Conservation (phyloP, 805 yeast genomes). For the Candida namnaoensis region DNA sequence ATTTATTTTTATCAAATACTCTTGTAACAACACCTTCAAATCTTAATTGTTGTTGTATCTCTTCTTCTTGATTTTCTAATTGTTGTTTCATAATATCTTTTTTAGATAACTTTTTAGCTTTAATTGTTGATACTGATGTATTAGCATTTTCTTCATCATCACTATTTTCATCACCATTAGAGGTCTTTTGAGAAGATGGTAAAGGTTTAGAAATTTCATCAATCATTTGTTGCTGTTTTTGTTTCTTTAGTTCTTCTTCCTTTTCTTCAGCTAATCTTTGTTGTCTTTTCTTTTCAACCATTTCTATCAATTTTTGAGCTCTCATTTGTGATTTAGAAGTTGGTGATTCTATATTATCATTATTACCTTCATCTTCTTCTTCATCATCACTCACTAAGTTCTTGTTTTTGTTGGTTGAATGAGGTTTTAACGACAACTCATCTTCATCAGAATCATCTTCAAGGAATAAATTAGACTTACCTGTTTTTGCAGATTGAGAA, state of each 20-base stretch:
- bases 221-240: slow-evolving; percentile 2
- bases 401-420: neutral
- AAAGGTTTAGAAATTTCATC: neutral
- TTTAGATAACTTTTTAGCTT: neutral
- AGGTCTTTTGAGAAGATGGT: no score
- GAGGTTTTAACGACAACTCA: neutral
- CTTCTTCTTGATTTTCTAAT: slow-evolving; percentile 4
- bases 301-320: slow-evolving; percentile 7
- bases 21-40: slow-evolving; percentile 8
- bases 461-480: no score
- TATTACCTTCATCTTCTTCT: slow-evolving; percentile 7
- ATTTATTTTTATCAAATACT: slow-evolving; percentile 8
- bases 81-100: slow-evolving; percentile 1
- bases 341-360: neutral
- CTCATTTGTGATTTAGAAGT: slow-evolving; percentile 4
- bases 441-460: slow-evolving; percentile 1
- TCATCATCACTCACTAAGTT: slow-evolving; percentile 4
- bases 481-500: no score
- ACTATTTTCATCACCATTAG: neutral
- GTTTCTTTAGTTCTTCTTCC: slow-evolving; percentile 4
- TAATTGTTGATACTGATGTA: neutral
- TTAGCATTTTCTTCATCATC: slow-evolving; percentile 2
- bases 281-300: slow-evolving; percentile 13
- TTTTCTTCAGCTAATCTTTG: slow-evolving; percentile 13
- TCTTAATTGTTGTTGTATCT: slow-evolving; percentile 1